Base-by-base conservation (phyloP, 495 filamentous ascomycete species). In the Neurospora sp. region DNA sequence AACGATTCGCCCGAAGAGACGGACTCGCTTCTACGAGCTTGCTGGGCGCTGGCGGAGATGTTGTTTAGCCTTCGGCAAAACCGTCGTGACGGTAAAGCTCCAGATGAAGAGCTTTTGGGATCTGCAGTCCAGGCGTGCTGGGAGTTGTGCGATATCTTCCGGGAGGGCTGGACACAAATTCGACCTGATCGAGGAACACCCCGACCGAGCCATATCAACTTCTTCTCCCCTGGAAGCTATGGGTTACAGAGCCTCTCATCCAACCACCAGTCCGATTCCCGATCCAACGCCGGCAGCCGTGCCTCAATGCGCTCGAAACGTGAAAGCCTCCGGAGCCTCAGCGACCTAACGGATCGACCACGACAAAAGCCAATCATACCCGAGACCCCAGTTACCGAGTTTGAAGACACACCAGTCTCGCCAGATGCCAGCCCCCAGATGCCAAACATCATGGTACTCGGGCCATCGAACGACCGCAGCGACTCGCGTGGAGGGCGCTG, bases 71-170 rank as follows among this genome's bases (percentile, higher is more conserved):
- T 97, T 23, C 92, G 94, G 5, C 94, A 97, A 77, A 95, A 90
- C 80, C 91, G 88, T 74, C 84, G 89, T 40, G 92, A 95, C 76
- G 89, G 89, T 46, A 93, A 90, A 77, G 80, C 83, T 0, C 84
- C 92, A 0, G 93, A 96, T 77, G 93, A 95, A 78, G 93, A 96
- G 77, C 84, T 97, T 8, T 86, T 97, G 7, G 91, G 92, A 18
- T 95, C 92, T 4, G 93, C 94, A 0, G 91, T 97, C 4, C 94
- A 97, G 78, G 92, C 94, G 7, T 97, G 94, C 82, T 97, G 94
- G 94, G 94, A 97, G 76, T 88, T 97, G 37, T 96, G 93, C 80
- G 94, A 97, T 83, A 90, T 97, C 69, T 97, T 97, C 84, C 88
- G 94, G 41, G 93, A 96, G 84, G 94, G 94, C 12, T 97, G 94